Percentiles rank a stretch among this genome's conserved stretches.
phyloP scores from a whole-genome alignment of 352 stramenopile genomes.

The Phytophthora hybrid region DNA sequence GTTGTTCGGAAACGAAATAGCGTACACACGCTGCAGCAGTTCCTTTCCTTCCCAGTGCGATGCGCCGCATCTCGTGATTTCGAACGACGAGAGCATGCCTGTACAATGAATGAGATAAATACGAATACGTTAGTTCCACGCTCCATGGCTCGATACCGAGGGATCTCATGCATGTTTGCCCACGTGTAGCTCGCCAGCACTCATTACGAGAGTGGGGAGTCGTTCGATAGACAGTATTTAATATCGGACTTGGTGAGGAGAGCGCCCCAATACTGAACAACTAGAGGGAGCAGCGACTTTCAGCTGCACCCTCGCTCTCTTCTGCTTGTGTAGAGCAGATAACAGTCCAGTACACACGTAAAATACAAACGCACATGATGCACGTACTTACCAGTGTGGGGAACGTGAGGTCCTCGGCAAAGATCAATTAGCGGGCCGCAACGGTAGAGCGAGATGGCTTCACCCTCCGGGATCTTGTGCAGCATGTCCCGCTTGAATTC shows the following conservation, averaged over 20 bases:
- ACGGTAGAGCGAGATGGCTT: slow-evolving; percentile 96
- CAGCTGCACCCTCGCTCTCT: slow-evolving; percentile 86
- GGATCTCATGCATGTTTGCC: slow-evolving; percentile 54
- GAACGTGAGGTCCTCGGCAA: slow-evolving; percentile 96
- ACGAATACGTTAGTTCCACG: slow-evolving; percentile 19
- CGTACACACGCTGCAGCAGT: slow-evolving; percentile 97
- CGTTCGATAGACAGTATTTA: slow-evolving; percentile 60
- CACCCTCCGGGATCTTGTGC: slow-evolving; percentile 95
- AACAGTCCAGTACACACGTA: slow-evolving; percentile 51
- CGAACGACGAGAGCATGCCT: slow-evolving; percentile 94
- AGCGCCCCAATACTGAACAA: slow-evolving; percentile 12
- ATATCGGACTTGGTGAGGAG: slow-evolving; percentile 58
- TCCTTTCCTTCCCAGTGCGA: slow-evolving; percentile 94
- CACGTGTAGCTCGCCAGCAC: slow-evolving; percentile 83
- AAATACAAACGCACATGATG: slow-evolving; percentile 14
- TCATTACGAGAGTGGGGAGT: slow-evolving; percentile 83
- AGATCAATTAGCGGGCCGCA: slow-evolving; percentile 98
- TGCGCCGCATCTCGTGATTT: slow-evolving; percentile 94
- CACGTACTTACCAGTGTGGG: slow-evolving; percentile 91
- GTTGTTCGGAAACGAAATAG: slow-evolving; percentile 95
- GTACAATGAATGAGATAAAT: slow-evolving; percentile 4
- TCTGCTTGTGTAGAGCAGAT: slow-evolving; percentile 75
- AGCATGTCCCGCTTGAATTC: slow-evolving; percentile 98
- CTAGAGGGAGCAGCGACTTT: slow-evolving; percentile 35
- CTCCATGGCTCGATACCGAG: background rate